Percentiles rank a stretch among this genome's conserved stretches.
Conservation (phyloP, 2,329 filamentous ascomycete genomes). For the Parascedosporium putredinis region DNA sequence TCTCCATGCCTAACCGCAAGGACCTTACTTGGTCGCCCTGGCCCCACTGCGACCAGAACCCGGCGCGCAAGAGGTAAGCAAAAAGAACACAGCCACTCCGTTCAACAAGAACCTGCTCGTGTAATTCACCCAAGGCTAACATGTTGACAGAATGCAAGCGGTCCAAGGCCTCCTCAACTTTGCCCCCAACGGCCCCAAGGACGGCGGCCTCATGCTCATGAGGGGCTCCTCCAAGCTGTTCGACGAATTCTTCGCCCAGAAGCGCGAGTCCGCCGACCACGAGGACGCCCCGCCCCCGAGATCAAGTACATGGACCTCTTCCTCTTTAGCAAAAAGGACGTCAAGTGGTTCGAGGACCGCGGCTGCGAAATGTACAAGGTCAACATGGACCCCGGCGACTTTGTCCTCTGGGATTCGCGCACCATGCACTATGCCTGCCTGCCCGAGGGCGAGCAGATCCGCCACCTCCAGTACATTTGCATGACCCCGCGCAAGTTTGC, state of each 20-base stretch:
- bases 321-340: slow-evolving; percentile 9
- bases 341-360: slow-evolving; percentile 14
- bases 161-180: slow-evolving; percentile 35
- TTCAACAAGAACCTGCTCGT: too few species aligned
- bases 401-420: slow-evolving; percentile 33
- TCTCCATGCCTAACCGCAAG: slow-evolving; percentile 29
- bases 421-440: slow-evolving; percentile 32
- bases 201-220: slow-evolving; percentile 35
- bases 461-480: slow-evolving; percentile 26
- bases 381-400: slow-evolving; percentile 14
- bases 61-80: slow-evolving; percentile 5
- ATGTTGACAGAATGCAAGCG: slow-evolving; percentile 15
- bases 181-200: slow-evolving; percentile 30
- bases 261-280: slow-evolving; percentile 17
- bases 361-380: slow-evolving; percentile 13
- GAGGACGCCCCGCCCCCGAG: slow-evolving; percentile 22
- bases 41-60: slow-evolving; percentile 32
- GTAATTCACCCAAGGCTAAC: not conserved
- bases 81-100: not conserved
- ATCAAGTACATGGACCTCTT: slow-evolving; percentile 28
- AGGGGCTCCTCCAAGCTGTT: slow-evolving; percentile 29
- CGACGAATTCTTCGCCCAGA: slow-evolving; percentile 32
- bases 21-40: slow-evolving; percentile 28
- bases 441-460: slow-evolving; percentile 24
- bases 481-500: slow-evolving; percentile 26